Evolutionary conservation across 768 basidiomycete genomes (phyloP), one percentile per base, ranked within the genome.

Genomic region (Crucibulum laeve): DNA sequence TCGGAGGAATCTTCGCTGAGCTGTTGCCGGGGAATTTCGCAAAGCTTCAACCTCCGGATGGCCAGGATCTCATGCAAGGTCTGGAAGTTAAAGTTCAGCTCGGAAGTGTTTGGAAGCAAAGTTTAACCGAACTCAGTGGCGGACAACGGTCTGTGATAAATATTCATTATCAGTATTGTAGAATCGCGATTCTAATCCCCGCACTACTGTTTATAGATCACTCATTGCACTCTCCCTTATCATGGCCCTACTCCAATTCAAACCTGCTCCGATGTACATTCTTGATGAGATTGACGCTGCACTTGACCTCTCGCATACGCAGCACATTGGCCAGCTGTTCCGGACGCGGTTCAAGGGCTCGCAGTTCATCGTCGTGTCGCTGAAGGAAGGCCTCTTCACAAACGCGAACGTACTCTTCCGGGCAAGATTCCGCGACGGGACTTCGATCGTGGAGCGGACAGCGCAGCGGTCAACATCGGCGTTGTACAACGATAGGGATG

Each of bases 231-330:
- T 99, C 1, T 98, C 95, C 10, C 76, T 99, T 28, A 98, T 98
- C 70, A 95, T 99, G 93, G 88, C 96, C 0, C 79, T 99, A 14
- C 81, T 98, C n/a, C 93, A 97, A 61, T 97, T 97, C 77, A 97
- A 97, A 58, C 94, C 95, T 5, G 94, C 95, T 13, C 95, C 93
- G 2, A 93, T 98, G 91, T 98, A 98, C 64, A 99, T 99, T 59
- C 79, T 99, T 6, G 96, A 99, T 66, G 96, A 99, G 65, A 95
- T 99, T 50, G 96, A 98, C 62, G 94, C 96, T 0, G 95, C 95
- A 5, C 77, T 98, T 21, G 96, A 99, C 65, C 70, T 98, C 10
- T 94, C 91, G 22, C 92, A 95, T 53, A 95, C 91, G 1, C 93
- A 98, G 56, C 91, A 99, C 63, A 97, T 99, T 47, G 96, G 95